phyloP scores from a whole-genome alignment of 352 stramenopile genomes.

The Thalassiosira livingstoniorum region DNA sequence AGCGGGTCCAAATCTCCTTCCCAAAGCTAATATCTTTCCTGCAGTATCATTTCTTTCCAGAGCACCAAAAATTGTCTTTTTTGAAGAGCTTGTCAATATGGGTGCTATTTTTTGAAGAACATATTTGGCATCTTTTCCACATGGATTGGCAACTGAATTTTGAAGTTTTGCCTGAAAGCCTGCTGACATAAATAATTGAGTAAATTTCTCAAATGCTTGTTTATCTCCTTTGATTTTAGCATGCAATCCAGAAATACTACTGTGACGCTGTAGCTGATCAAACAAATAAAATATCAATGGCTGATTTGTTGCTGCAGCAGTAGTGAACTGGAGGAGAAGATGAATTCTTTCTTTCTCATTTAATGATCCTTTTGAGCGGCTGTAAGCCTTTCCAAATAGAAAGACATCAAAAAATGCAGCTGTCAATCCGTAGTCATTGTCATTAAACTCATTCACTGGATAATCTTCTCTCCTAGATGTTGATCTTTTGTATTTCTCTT shows the following conservation, averaged over 20 bases:
- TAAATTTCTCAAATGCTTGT: constrained; percentile 24
- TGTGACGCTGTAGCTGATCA: constrained; percentile 31
- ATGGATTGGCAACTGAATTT: constrained; percentile 38
- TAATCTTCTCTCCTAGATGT: constrained; percentile 24
- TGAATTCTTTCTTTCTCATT: constrained; percentile 29
- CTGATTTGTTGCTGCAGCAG: neutral
- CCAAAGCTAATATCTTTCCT: constrained; percentile 36
- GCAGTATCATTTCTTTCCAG: constrained; percentile 28
- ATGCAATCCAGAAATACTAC: constrained; percentile 18
- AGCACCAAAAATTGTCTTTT: constrained; percentile 42
- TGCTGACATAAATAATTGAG: constrained; percentile 14
- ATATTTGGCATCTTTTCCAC: constrained; percentile 37
- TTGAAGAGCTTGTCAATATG: constrained; percentile 37
- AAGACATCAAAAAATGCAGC: constrained; percentile 35
- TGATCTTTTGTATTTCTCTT: constrained; percentile 25
- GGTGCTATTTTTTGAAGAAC: constrained; percentile 28
- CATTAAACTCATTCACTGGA: constrained; percentile 45
- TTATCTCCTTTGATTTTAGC: neutral
- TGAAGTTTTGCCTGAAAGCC: constrained; percentile 36
- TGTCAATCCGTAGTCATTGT: constrained; percentile 7
- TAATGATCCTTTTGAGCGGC: constrained; percentile 12
- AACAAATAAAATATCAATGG: constrained; percentile 49
- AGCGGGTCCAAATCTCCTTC: constrained; percentile 35
- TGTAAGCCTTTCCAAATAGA: constrained; percentile 38
- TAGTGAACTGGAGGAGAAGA: constrained; percentile 34